Evolutionary conservation across 2,329 filamentous ascomycete genomes (phyloP), one percentile per base, ranked within the genome.

Genomic region (Fusarium anguioides): DNA sequence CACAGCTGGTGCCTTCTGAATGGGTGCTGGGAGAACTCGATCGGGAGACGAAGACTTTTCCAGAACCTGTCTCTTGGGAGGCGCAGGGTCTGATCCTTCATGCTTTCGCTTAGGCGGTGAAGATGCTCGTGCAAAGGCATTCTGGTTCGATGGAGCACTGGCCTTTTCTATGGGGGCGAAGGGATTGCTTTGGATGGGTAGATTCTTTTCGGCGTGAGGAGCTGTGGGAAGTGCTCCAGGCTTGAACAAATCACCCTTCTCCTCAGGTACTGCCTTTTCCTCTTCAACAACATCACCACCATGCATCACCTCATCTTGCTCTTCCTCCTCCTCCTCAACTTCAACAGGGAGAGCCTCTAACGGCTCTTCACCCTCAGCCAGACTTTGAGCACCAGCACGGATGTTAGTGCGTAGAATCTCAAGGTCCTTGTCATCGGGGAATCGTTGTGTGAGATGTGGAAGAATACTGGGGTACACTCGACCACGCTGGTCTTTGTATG

Each of bases 381-480:
- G 35, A 35, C 60, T 63, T 46, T 72, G 70, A 50, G 72, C 68
- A 11, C 72, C 75, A 5, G 80, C 78, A 10, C 85, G 81, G 21
- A 93, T 79, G 65, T 87, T 88, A 69, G 83, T 86, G 42, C 86
- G 82, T 55, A 97, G 76, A 11, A 91, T 85, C 77, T 97, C 94
- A 3, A 96, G 87, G 17, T 85, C 86, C 56, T 86, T 82, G 47
- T 90, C 86, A 12, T 84, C 76, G 1, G 88, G 83, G 71, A 89
- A 92, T 48, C 87, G 84, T 53, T 89, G 85, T 9, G 88, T 86
- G 24, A 97, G 81, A 71, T 97, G 91, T 1, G 95, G 94, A 45
- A 97, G 79, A 45, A 97, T 90, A 75, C 90, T 96, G 26, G 91
- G 84, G 61, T 89, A 87, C 49, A 87, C 85, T 66, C 87, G 82